phyloP scores from a whole-genome alignment of 163 green algal genomes.

The Prototheca wickerhamii region DNA sequence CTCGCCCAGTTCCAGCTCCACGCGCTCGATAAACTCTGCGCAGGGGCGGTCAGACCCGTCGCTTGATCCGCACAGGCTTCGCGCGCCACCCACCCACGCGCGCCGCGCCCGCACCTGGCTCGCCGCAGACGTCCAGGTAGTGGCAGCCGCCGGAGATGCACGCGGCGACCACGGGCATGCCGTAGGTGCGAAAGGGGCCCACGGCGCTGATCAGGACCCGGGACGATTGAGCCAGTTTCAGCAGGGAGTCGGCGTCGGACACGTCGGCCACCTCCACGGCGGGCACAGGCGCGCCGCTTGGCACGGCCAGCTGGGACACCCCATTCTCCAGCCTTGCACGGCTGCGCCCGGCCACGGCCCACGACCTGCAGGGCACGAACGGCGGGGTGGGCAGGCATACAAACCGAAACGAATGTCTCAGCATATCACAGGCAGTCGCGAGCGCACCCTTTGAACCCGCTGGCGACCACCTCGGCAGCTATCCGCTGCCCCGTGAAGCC shows the following conservation, averaged over 20 bases:
- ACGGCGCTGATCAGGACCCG: conserved; percentile 57
- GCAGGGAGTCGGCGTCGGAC: conserved; percentile 25
- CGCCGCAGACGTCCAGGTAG: conserved; percentile 69
- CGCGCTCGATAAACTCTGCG: conserved; percentile 72
- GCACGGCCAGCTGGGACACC: background rate
- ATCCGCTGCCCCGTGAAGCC: conserved; percentile 53
- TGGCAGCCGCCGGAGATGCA: conserved; percentile 46
- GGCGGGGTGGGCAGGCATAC: background rate
- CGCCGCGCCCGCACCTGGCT: conserved; percentile 38
- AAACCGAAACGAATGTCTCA: background rate
- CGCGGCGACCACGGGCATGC: conserved; percentile 51
- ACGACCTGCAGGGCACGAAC: conserved; percentile 9
- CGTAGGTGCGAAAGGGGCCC: conserved; percentile 56
- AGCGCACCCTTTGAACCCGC: conserved; percentile 17
- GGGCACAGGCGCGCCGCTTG: background rate
- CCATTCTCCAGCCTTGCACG: conserved; percentile 8
- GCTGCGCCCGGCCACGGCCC: conserved; percentile 21
- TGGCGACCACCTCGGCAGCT: conserved; percentile 21
- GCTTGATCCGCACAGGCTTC: background rate
- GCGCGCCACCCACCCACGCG: background rate
- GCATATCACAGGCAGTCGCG: background rate
- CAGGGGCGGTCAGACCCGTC: background rate
- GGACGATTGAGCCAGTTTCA: conserved; percentile 13
- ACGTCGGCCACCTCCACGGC: conserved; percentile 41
- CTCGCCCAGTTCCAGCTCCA: conserved; percentile 44